A percentile compares a stretch with the other conserved stretches of the same genome.
Evolutionary conservation across 371 early-diverging fungal species (phyloP).

Genomic region (Mortierella sp.): DNA sequence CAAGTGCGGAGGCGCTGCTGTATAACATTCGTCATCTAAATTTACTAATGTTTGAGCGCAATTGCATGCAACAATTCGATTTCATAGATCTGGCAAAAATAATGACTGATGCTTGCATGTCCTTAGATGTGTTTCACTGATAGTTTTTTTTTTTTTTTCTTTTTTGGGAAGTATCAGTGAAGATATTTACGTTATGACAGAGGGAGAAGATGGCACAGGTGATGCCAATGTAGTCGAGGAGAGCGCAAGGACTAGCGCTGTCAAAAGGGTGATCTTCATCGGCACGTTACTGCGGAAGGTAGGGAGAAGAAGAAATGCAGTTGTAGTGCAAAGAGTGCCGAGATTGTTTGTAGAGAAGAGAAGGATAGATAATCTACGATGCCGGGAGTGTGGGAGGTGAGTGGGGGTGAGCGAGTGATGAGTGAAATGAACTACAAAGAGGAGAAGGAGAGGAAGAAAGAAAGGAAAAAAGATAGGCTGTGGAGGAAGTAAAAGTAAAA

Average conservation of each 20-base stretch:
- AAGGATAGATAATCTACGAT: too few relatives aligned
- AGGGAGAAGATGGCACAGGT: neutral
- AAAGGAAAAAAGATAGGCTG: neutral
- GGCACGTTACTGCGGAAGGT: neutral
- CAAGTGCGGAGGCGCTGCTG: too few relatives aligned
- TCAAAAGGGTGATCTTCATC: constrained; percentile 10
- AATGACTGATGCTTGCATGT: neutral
- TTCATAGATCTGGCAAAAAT: too few relatives aligned
- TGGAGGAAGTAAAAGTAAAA: neutral
- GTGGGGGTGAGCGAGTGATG: too few relatives aligned
- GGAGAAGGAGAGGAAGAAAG: too few relatives aligned
- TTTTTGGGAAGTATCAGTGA: neutral
- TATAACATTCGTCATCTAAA: too few relatives aligned
- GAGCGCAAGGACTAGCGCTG: constrained; percentile 14
- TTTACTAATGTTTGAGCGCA: too few relatives aligned
- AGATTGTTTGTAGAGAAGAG: too few relatives aligned
- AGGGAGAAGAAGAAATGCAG: neutral
- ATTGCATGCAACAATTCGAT: too few relatives aligned
- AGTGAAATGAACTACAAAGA: too few relatives aligned
- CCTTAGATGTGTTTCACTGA: neutral
- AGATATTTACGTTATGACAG: constrained; percentile 10
- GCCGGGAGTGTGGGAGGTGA: too few relatives aligned
- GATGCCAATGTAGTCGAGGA: constrained; percentile 1
- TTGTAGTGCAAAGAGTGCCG: neutral
- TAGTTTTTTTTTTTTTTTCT: too few relatives aligned